Percentiles rank a stretch among this genome's conserved stretches.
Evolutionary conservation across 2,329 filamentous ascomycete species (phyloP).

Genomic region (Aureobasidium leucospermi): DNA sequence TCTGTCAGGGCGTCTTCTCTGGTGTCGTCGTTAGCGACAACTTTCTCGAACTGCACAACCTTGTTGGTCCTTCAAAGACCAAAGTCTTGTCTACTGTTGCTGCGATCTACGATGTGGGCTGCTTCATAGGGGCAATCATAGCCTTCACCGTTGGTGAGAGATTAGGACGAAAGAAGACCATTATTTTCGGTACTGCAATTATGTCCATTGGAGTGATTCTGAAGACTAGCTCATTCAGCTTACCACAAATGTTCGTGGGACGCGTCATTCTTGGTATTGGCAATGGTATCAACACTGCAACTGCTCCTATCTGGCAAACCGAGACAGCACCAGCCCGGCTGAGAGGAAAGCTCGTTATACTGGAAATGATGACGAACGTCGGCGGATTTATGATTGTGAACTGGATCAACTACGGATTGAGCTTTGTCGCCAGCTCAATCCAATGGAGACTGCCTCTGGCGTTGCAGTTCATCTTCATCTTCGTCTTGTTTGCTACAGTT

Average conservation of each 20-base stretch:
- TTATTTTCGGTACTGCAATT: slow-evolving; percentile 42
- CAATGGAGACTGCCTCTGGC: slow-evolving; percentile 42
- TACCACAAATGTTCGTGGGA: slow-evolving; percentile 45
- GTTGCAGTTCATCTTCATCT: slow-evolving; percentile 44
- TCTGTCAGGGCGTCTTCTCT: slow-evolving; percentile 41
- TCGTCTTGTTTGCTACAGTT: slow-evolving; percentile 38
- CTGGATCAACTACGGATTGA: slow-evolving; percentile 38
- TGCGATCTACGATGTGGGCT: slow-evolving; percentile 53
- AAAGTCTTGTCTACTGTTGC: slow-evolving; percentile 38
- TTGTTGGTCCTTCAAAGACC: slow-evolving; percentile 31
- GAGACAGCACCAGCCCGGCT: slow-evolving; percentile 41
- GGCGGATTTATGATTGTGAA: slow-evolving; percentile 43
- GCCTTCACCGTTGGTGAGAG: slow-evolving; percentile 43
- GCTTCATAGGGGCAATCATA: slow-evolving; percentile 49
- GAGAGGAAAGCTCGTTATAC: slow-evolving; percentile 30
- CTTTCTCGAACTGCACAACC: slow-evolving; percentile 43
- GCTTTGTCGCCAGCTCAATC: slow-evolving; percentile 35
- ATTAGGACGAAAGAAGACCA: slow-evolving; percentile 41
- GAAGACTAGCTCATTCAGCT: slow-evolving; percentile 39
- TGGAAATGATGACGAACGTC: slow-evolving; percentile 43
- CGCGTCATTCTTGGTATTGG: slow-evolving; percentile 41
- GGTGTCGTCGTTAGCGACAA: slow-evolving; percentile 49
- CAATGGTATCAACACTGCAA: slow-evolving; percentile 46
- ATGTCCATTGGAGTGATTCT: slow-evolving; percentile 44
- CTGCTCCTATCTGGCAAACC: slow-evolving; percentile 45